Evolutionary conservation across 306 rosid species (phyloP).

Genomic region (Cucumis melo): DNA sequence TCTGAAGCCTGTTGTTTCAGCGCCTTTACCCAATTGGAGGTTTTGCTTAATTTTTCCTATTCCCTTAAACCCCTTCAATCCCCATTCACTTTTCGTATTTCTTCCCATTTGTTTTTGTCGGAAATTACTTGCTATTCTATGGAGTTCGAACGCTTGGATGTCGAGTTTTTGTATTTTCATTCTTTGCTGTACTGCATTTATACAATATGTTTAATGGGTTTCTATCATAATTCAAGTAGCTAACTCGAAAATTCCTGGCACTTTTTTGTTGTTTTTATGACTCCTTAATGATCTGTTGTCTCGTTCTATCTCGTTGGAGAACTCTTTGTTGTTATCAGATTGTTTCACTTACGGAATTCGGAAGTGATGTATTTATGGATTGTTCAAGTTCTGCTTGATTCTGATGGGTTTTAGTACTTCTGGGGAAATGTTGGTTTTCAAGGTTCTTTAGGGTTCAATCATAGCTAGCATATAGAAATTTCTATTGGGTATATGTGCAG

Average conservation of each 20-base stretch:
- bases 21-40: conserved; percentile 36
- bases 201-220: not conserved
- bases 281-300: not conserved
- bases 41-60: conserved; percentile 7
- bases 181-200: not conserved
- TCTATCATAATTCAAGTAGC: not conserved
- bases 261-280: too few species aligned
- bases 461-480: not conserved
- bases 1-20: conserved; percentile 33
- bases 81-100: not conserved
- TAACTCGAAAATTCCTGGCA: not conserved
- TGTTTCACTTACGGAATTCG: not conserved
- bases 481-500: not conserved
- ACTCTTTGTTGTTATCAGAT: not conserved
- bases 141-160: not conserved
- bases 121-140: not conserved
- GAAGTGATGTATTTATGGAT: not conserved
- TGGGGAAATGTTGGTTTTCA: not conserved
- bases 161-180: not conserved
- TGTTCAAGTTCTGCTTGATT: not conserved
- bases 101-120: not conserved
- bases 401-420: not conserved
- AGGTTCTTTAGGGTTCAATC: not conserved
- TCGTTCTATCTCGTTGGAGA: not conserved
- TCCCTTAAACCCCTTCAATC: conserved; percentile 7